phyloP scores from a whole-genome alignment of 2,329 filamentous ascomycete genomes.

The Colletotrichum siamense region DNA sequence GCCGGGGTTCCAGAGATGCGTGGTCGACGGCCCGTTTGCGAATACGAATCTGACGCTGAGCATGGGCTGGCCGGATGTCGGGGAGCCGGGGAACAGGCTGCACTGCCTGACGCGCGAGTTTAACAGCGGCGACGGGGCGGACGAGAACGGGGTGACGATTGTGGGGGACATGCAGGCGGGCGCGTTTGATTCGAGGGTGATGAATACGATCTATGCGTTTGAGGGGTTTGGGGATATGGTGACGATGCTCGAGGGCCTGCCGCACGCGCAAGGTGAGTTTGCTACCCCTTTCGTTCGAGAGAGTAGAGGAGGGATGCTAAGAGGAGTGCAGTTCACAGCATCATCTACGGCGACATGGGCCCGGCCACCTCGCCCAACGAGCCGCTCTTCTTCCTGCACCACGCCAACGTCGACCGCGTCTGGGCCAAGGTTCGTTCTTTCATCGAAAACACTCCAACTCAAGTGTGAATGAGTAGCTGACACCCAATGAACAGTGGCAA shows the following conservation, averaged over 20 bases:
- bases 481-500: conserved; percentile 20
- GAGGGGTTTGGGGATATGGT: conserved; percentile 18
- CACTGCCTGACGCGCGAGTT: conserved; percentile 27
- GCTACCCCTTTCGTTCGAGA: too few relatives aligned
- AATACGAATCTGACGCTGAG: conserved; percentile 17
- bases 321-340: conserved; percentile 23
- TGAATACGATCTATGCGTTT: conserved; percentile 22
- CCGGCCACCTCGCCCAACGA: conserved; percentile 31
- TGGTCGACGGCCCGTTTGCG: conserved; percentile 28
- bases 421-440: conserved; percentile 23
- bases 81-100: conserved; percentile 11
- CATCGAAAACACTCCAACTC: rapidly evolving
- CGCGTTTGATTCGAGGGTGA: conserved; percentile 17
- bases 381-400: conserved; percentile 33
- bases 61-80: conserved; percentile 25
- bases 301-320: too few relatives aligned
- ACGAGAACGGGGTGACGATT: conserved; percentile 20
- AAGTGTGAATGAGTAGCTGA: neutral
- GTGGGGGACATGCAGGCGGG: conserved; percentile 23
- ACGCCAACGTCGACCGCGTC: conserved; percentile 31
- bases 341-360: conserved; percentile 29
- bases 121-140: conserved; percentile 6
- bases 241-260: conserved; percentile 23
- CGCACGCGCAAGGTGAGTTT: conserved; percentile 21
- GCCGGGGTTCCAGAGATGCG: conserved; percentile 21